A percentile compares a stretch with the other conserved stretches of the same genome.
These are phyloP conservation scores for Cladophialophora yegresii DNA, from an alignment of 2,329 filamentous ascomycete species.

Conservation along the genomic window DNA sequence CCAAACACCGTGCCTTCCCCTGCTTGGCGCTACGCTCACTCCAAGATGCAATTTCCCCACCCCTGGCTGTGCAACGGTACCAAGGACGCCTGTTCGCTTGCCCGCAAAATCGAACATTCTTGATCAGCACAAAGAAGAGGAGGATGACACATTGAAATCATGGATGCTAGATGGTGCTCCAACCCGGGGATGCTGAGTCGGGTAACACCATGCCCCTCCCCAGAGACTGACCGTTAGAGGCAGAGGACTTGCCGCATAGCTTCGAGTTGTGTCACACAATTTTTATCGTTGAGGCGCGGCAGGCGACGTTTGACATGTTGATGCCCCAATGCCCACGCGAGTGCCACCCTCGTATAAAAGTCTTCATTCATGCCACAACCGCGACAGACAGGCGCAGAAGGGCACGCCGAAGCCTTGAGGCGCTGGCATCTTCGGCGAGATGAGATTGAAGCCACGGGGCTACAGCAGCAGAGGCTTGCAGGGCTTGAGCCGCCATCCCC, in stretches of 20 bases:
- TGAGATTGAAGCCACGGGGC: constrained; percentile 1
- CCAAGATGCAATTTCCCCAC: constrained; percentile 16
- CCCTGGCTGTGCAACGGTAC: constrained; percentile 3
- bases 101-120: not conserved
- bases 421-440: not conserved
- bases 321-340: not conserved
- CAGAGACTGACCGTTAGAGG: not conserved
- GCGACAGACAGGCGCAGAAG: not conserved
- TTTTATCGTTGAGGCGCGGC: not conserved
- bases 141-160: constrained; percentile 7
- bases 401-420: not conserved
- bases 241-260: not conserved
- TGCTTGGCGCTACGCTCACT: not conserved
- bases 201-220: not conserved
- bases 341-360: constrained; percentile 1
- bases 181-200: not conserved
- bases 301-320: not conserved
- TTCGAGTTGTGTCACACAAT: not conserved
- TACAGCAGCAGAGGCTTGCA: not conserved
- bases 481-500: constrained; percentile 3
- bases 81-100: not conserved
- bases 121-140: not conserved
- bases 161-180: not conserved
- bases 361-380: not conserved
- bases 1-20: not conserved